Evolutionary conservation across 768 basidiomycete species (phyloP).

Genomic region (Boletus vinaceobasis): DNA sequence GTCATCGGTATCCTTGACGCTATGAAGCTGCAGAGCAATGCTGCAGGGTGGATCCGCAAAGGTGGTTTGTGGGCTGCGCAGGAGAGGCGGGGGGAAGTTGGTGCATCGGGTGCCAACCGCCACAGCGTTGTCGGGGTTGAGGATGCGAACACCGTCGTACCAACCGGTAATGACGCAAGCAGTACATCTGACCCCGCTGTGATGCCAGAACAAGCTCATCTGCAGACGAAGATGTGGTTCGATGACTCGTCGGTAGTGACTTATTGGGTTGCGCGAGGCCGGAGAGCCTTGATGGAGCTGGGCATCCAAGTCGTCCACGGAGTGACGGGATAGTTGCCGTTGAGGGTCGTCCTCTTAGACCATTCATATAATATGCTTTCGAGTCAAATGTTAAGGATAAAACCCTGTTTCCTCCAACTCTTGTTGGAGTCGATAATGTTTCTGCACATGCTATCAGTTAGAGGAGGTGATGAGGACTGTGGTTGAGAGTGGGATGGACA

Average conservation of each 20-base stretch:
- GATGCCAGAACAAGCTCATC: slow-evolving; percentile 2
- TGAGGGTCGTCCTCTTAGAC: background rate
- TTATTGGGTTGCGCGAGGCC: slow-evolving; percentile 54
- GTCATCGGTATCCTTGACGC: slow-evolving; percentile 65
- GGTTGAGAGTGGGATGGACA: no score
- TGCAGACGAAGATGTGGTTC: slow-evolving; percentile 47
- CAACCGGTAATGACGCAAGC: slow-evolving; percentile 15
- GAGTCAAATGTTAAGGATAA: no score
- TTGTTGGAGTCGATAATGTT: no score
- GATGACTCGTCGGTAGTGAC: slow-evolving; percentile 38
- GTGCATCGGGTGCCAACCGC: background rate
- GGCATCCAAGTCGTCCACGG: slow-evolving; percentile 48
- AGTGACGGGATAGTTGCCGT: slow-evolving; percentile 23
- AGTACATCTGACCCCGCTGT: slow-evolving; percentile 6
- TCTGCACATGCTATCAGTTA: no score
- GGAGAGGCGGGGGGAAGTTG: slow-evolving; percentile 3
- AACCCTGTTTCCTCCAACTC: no score
- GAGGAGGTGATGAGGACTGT: no score
- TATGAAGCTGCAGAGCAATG: slow-evolving; percentile 55
- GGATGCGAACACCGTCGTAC: background rate
- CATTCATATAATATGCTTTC: background rate
- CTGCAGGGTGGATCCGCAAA: slow-evolving; percentile 62
- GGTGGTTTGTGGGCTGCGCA: slow-evolving; percentile 44
- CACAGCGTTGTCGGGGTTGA: background rate
- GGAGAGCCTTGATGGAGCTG: slow-evolving; percentile 45